Conservation (phyloP, 2,329 filamentous ascomycete genomes). For the Exserohilum rostratum region DNA sequence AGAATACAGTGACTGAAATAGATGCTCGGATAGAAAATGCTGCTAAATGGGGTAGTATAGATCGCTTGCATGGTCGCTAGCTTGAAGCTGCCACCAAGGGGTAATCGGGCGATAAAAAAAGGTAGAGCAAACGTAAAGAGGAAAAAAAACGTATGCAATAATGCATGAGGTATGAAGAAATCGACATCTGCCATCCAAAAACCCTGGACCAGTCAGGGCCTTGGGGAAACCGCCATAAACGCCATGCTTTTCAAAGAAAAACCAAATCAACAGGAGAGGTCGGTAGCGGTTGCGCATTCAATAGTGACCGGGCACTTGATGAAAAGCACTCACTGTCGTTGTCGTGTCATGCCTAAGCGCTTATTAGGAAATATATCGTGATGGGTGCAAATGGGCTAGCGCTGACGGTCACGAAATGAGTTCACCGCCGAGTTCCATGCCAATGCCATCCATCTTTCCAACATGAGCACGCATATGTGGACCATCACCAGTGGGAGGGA, state of each 20-base stretch:
- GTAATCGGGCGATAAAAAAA: slow-evolving; percentile 8
- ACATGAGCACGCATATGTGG: slow-evolving; percentile 46
- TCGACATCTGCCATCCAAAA: slow-evolving; percentile 6
- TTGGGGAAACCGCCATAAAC: slow-evolving; percentile 15
- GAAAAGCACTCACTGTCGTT: slow-evolving; percentile 21
- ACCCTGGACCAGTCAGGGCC: slow-evolving; percentile 3
- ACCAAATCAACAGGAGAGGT: slow-evolving; percentile 15
- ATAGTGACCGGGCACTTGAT: slow-evolving; percentile 6
- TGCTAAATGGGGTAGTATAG: slow-evolving; percentile 26
- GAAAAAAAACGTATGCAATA: slow-evolving; percentile 7
- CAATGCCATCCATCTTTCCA: slow-evolving; percentile 60
- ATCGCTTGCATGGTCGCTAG: slow-evolving; percentile 26
- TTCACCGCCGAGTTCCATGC: slow-evolving; percentile 70
- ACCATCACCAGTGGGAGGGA: slow-evolving; percentile 60
- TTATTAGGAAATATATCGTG: slow-evolving; percentile 5
- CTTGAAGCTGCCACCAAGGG: slow-evolving; percentile 23
- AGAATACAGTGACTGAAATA: slow-evolving; percentile 18
- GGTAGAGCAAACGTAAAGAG: slow-evolving; percentile 1
- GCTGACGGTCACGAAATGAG: slow-evolving; percentile 55
- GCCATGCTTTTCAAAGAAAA: slow-evolving; percentile 30
- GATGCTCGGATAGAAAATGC: slow-evolving; percentile 16
- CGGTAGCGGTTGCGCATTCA: slow-evolving; percentile 3
- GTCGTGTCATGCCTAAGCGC: slow-evolving; percentile 27
- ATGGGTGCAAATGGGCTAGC: slow-evolving; percentile 18
- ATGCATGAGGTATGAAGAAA: slow-evolving; percentile 11